Base-by-base conservation (phyloP, 2,329 filamentous ascomycete species). In the Stachybotrys chartarum region DNA sequence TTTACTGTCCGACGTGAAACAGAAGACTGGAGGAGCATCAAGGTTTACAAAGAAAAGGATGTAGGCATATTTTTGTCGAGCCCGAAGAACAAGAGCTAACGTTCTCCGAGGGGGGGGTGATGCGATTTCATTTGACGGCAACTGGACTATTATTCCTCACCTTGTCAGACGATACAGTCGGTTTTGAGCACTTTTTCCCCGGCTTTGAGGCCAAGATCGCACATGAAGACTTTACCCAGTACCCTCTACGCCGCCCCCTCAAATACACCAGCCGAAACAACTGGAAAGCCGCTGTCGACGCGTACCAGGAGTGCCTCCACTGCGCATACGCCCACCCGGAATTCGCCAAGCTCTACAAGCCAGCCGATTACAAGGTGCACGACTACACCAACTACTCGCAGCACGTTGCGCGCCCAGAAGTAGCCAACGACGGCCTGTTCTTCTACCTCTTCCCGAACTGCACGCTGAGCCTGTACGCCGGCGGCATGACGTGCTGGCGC, bases 221-320 rank as follows among this genome's bases (percentile, higher is more conserved):
- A 3, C 72, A 66, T 47, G 78, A 82, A 3, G 77, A 83, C 56
- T 83, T 83, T 61, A 80, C 78, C 5, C 72, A 75, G 54, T 68
- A 81, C 2, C 78, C 78, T 0, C 71, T 81, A 59, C 72, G 78
- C 3, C 72, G 75, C 24, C 78, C 76, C 48, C 78, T 83, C 58
- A 74, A 72, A n/a, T 83, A 83, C 55, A 72, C 78, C 52, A 80
- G 80, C 3, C 71, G 72, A 0, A 82, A 83, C 69, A 83, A 83
- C 63, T 82, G 79, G 79, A 82, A 82, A 62, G 81, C 79, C 0
- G 82, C 82, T 75, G 78, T 82, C 30, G 79, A 82, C 57, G 79
- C 79, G 7, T 82, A 80, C 58, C 79, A 82, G 64, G 80, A 83
- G 65, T 83, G 80, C 58, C 72, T 83, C 18, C 79, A 82, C 63